A percentile compares a stretch with the other conserved stretches of the same genome.
These are phyloP conservation scores for Rhodotorula mucilaginosa DNA, from an alignment of 1,284 basidiomycete genomes.

Conservation along the genomic window DNA sequence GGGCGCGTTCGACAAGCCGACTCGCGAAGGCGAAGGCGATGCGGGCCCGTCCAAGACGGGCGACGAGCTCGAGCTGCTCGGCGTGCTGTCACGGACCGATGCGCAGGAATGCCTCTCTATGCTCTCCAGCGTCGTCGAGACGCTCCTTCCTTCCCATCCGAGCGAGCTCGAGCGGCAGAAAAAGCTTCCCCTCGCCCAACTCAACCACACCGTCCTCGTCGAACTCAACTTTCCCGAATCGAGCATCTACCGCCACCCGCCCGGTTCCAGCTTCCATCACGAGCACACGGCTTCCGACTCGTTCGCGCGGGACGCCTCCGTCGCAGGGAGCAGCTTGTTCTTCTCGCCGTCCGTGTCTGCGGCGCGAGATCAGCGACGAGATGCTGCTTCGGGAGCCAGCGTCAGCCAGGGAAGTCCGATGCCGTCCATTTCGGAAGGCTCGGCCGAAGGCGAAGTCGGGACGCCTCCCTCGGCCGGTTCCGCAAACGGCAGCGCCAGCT, in stretches of 20 bases:
- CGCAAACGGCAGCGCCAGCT: not conserved
- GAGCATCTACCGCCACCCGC: constrained; percentile 14
- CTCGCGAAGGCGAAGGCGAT: no score
- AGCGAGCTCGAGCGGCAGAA: not conserved
- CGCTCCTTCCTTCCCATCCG: not conserved
- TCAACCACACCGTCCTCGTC: constrained; percentile 16
- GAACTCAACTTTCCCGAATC: constrained; percentile 7
- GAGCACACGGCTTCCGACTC: constrained; percentile 2
- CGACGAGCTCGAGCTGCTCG: constrained; percentile 10
- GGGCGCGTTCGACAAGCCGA: not conserved
- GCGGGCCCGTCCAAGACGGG: not conserved
- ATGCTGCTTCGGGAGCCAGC: not conserved
- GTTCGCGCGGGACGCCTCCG: not conserved
- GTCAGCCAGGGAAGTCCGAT: not conserved
- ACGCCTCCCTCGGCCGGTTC: no score
- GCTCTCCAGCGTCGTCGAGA: constrained; percentile 18
- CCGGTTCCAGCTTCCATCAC: not conserved
- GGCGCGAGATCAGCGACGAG: not conserved
- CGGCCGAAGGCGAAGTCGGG: not conserved
- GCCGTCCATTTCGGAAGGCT: not conserved
- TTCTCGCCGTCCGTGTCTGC: not conserved
- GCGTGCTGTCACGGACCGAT: constrained; percentile 7
- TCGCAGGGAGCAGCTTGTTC: not conserved
- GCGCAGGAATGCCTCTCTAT: constrained; percentile 15
- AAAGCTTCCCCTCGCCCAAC: constrained; percentile 5